Evolutionary conservation across 805 yeast genomes (phyloP).

Genomic region (Pichia cephalocereana): DNA sequence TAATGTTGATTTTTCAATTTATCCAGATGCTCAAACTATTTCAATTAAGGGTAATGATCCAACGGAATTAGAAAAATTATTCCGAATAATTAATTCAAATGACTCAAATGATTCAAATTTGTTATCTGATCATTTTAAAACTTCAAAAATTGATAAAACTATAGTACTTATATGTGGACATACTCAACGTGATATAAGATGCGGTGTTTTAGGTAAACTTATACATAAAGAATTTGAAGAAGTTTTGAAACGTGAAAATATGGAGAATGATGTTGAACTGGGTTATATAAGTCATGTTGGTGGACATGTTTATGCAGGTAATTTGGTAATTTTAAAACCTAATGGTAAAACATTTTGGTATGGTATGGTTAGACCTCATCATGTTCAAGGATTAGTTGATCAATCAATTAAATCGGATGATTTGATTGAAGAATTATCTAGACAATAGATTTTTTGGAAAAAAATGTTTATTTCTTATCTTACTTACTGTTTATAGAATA

Average conservation of each 20-base stretch:
- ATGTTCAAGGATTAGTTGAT: conserved; percentile 56
- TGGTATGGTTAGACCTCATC: conserved; percentile 59
- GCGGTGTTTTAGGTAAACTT: conserved; percentile 60
- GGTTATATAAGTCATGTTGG: conserved; percentile 72
- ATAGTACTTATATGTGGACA: conserved; percentile 61
- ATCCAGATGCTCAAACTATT: conserved; percentile 7
- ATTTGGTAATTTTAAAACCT: conserved; percentile 47
- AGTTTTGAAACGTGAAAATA: conserved; percentile 29
- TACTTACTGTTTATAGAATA: not conserved
- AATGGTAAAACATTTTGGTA: conserved; percentile 56
- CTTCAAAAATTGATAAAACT: conserved; percentile 15
- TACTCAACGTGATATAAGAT: conserved; percentile 48
- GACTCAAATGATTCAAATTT: not conserved
- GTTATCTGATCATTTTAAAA: not conserved
- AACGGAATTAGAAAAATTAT: not conserved
- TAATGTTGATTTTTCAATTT: conserved; percentile 2
- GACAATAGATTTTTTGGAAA: conserved; percentile 18
- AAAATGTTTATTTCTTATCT: no score
- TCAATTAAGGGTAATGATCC: not conserved
- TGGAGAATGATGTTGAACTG: conserved; percentile 24
- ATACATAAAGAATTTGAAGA: conserved; percentile 39
- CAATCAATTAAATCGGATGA: conserved; percentile 41
- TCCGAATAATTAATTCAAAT: not conserved
- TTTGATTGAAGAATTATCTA: conserved; percentile 47
- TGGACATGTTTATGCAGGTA: conserved; percentile 84